A percentile compares a stretch with the other conserved stretches of the same genome.
Conservation (phyloP, 73 alveolate genomes). For the Breviolum minutum region DNA sequence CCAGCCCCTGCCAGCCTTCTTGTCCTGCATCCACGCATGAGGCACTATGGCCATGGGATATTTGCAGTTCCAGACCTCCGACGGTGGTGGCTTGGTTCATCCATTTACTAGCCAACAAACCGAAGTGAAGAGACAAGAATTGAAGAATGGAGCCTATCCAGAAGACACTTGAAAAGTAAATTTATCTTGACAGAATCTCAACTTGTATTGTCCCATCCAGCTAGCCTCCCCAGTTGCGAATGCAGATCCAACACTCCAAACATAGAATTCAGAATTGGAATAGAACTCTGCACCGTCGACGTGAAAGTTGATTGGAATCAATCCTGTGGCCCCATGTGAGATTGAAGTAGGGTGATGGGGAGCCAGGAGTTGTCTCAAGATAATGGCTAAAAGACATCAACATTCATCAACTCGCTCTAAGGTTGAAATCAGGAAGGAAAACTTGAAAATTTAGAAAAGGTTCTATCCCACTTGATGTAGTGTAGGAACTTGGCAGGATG, state of each 20-base stretch:
- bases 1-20: background rate
- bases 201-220: background rate
- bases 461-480: background rate
- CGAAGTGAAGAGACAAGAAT: background rate
- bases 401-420: background rate
- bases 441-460: background rate
- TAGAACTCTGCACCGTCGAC: slow-evolving; percentile 20
- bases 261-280: background rate
- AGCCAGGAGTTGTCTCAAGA: background rate
- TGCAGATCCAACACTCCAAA: background rate
- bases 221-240: slow-evolving; percentile 24
- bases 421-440: background rate
- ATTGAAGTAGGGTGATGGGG: background rate
- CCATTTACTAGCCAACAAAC: background rate
- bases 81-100: background rate
- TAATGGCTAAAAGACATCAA: background rate
- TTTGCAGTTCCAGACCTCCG: background rate
- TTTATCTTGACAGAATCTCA: background rate
- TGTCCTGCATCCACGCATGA: background rate
- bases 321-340: background rate
- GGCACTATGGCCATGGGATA: background rate
- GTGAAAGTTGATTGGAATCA: background rate
- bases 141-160: background rate
- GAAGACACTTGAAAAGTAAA: background rate
- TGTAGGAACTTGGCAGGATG: background rate